phyloP scores from a whole-genome alignment of 1,139 yeast genomes.

The Saccharomyces hybrid region DNA sequence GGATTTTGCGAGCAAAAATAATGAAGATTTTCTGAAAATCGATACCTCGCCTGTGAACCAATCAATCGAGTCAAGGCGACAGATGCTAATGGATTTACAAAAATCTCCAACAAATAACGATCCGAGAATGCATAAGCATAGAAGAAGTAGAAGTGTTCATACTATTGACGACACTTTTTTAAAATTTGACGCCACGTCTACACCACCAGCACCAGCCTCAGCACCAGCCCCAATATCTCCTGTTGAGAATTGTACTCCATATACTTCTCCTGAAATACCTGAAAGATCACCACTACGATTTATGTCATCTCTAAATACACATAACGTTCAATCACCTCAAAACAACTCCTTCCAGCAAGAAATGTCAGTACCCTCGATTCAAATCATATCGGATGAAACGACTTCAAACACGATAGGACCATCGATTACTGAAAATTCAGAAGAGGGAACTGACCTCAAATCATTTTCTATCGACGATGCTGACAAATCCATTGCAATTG shows the following conservation, averaged over 20 bases:
- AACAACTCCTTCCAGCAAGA: background rate
- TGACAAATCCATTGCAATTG: background rate
- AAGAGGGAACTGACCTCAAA: background rate
- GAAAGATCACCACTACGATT: slow-evolving; percentile 20
- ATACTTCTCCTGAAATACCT: slow-evolving; percentile 10
- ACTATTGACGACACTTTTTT: slow-evolving; percentile 7
- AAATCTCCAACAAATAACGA: slow-evolving; percentile 7
- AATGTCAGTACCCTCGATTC: background rate
- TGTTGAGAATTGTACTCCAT: slow-evolving; percentile 9
- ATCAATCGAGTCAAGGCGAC: slow-evolving; percentile 20
- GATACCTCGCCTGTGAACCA: slow-evolving; percentile 10
- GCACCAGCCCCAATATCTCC: background rate
- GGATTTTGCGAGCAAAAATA: background rate
- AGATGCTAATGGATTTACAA: slow-evolving; percentile 11
- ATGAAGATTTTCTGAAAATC: slow-evolving; percentile 15
- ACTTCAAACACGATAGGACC: background rate
- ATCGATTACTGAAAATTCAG: background rate
- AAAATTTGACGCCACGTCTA: slow-evolving; percentile 9
- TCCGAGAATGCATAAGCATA: slow-evolving; percentile 21
- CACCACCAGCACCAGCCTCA: slow-evolving; percentile 7
- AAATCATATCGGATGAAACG: background rate
- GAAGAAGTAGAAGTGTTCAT: slow-evolving; percentile 19
- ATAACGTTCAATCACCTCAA: background rate
- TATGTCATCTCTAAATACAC: slow-evolving; percentile 8
- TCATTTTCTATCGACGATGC: background rate